Percentiles rank a stretch among this genome's conserved stretches.
phyloP scores from a whole-genome alignment of 139 green algal genomes.

The Chloropicon primus region DNA sequence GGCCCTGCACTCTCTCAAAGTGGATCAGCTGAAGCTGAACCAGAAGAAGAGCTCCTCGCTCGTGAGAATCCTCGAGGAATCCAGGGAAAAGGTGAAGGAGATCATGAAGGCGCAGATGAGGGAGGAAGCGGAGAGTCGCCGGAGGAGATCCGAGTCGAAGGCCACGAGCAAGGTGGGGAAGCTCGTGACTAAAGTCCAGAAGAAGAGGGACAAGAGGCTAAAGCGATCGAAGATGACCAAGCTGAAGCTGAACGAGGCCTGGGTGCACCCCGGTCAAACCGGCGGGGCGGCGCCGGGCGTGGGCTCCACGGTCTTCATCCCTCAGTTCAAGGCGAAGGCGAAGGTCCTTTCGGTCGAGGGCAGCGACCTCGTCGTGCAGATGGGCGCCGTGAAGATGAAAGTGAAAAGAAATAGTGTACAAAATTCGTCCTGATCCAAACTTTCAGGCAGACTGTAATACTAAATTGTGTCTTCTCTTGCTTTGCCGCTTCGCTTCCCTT shows the following conservation, averaged over 20 bases:
- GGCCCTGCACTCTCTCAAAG: background rate
- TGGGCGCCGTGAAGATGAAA: constrained; percentile 5
- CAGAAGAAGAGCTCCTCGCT: background rate
- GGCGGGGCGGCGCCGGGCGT: background rate
- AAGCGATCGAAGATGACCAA: background rate
- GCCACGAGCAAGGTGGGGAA: background rate
- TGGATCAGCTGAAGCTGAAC: background rate
- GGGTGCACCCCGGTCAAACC: background rate
- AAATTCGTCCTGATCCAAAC: no score
- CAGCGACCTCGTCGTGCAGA: background rate
- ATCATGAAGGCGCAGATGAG: background rate
- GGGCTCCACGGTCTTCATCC: background rate
- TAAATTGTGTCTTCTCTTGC: background rate
- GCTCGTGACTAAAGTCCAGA: background rate
- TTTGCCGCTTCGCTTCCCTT: background rate
- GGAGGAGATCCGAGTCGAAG: background rate
- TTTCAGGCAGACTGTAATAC: no score
- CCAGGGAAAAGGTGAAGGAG: background rate
- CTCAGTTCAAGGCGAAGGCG: background rate
- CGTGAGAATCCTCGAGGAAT: background rate
- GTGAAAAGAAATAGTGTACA: background rate
- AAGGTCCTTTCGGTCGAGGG: background rate
- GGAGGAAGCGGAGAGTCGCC: background rate
- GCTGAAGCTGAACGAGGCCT: background rate
- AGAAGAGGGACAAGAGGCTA: background rate